Percentiles rank a stretch among this genome's conserved stretches.
Conservation (phyloP, 2,329 filamentous ascomycete genomes). For the Seiridium unicorne region DNA sequence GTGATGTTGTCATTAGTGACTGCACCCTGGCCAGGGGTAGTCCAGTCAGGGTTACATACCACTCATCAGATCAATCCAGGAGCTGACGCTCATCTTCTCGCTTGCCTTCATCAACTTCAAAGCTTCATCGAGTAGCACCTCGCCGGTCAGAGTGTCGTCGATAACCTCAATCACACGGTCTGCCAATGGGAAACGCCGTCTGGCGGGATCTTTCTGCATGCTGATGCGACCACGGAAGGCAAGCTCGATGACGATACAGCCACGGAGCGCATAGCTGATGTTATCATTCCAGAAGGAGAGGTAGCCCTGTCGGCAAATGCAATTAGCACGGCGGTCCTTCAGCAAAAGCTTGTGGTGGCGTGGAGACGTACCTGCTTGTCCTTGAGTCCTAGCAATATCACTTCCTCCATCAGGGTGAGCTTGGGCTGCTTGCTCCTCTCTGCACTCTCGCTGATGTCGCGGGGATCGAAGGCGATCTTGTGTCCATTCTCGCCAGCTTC, state of each 20-base stretch:
- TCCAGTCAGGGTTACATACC: conserved; percentile 55
- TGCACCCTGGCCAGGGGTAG: conserved; percentile 1
- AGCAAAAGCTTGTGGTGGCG: neutral
- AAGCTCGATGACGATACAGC: conserved; percentile 97
- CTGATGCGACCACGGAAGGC: conserved; percentile 93
- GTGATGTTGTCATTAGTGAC: neutral
- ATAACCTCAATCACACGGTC: conserved; percentile 96
- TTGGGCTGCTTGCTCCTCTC: conserved; percentile 98
- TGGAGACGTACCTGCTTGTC: conserved; percentile 82
- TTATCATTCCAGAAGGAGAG: conserved; percentile 99
- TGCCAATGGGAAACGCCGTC: conserved; percentile 87
- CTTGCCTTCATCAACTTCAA: conserved; percentile 99
- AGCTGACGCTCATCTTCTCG: conserved; percentile 99
- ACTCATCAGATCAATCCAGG: conserved; percentile 99
- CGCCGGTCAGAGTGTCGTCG: conserved; percentile 93
- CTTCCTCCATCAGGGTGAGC: conserved; percentile 97
- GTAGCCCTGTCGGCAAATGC: conserved; percentile 66
- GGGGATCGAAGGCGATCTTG: conserved; percentile 96
- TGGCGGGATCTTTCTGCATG: conserved; percentile 95
- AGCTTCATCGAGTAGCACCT: conserved; percentile 95
- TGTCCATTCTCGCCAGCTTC: conserved; percentile 92
- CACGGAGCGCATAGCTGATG: conserved; percentile 95
- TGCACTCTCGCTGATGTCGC: conserved; percentile 94
- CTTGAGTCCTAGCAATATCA: conserved; percentile 91
- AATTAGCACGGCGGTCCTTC: conserved; percentile 10